Base-by-base conservation (phyloP, 495 filamentous ascomycete species). In the Daldinia concentrica region DNA sequence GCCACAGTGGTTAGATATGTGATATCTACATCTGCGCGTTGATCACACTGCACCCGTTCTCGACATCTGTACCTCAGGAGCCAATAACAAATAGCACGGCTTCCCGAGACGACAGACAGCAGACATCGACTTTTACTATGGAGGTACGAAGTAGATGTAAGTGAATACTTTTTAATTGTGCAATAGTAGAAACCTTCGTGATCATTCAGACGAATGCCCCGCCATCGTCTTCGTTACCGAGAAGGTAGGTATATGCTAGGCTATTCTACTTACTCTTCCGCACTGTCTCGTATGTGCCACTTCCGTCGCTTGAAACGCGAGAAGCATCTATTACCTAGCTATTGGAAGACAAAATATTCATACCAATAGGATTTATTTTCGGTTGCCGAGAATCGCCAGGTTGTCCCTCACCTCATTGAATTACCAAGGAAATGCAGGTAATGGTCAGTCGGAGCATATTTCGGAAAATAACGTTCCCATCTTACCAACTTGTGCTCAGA, bases 71-170 rank as follows among this genome's bases (percentile, higher is more conserved):
- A 48, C 63, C 55, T 48, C 58, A 68, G 37, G 54, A 72, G 54
- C 59, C 54, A 60, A 50, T 62, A 51, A 48, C 64, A 64, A 64
- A 65, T 73, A 36, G 45, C 55, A 68, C 32, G 1, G 1, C 15
- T 61, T 68, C 56, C 64, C 70, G 69, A 72, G 69, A 67, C 64
- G 56, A 24, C 50, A 52, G 69, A 59, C 64, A 45, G 32, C 37
- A 22, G 43, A 24, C 19, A 50, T 57, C 64, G 58, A 52, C 62
- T 66, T 59, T 29, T 39, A 63, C 57, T 52, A 24, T 30, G 12
- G 9, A 17, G 19, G 37, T 41, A 43, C 19, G 17, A 37, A 39
- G 32, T 48, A 41, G 15, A 22, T 17, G 22, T 54, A 7, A 27
- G 50, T 54, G 50, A 54, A 30, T 54, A 14, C 50, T 4, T 30